Percentiles rank a stretch among this genome's conserved stretches.
phyloP scores from a whole-genome alignment of 2,329 filamentous ascomycete genomes.

The Venturia asperata region DNA sequence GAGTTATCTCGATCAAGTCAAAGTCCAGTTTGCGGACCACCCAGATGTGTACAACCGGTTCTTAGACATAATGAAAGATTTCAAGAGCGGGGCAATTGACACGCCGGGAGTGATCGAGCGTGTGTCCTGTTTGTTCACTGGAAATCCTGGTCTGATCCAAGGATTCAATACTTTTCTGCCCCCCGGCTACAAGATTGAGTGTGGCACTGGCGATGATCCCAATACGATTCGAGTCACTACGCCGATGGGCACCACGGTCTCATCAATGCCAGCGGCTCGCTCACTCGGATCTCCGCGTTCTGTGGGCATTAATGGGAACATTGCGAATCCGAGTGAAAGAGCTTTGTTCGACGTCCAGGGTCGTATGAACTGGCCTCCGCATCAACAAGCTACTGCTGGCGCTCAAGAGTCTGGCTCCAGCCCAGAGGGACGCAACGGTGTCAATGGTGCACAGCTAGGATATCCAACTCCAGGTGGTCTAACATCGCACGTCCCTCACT shows the following conservation, averaged over 20 bases:
- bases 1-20: slow-evolving; percentile 96
- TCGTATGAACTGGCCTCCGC: slow-evolving; percentile 25
- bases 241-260: slow-evolving; percentile 92
- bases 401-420: slow-evolving; percentile 36
- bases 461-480: slow-evolving; percentile 9
- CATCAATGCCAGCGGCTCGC: slow-evolving; percentile 62
- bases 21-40: slow-evolving; percentile 94
- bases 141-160: slow-evolving; percentile 90
- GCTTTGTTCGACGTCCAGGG: slow-evolving; percentile 31
- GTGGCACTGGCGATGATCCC: slow-evolving; percentile 84
- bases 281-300: slow-evolving; percentile 32
- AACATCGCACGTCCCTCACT: slow-evolving; percentile 30
- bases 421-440: slow-evolving; percentile 31
- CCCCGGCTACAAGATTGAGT: slow-evolving; percentile 93
- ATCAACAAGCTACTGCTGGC: slow-evolving; percentile 29
- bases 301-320: slow-evolving; percentile 2
- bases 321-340: slow-evolving; percentile 25
- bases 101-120: slow-evolving; percentile 96
- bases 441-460: slow-evolving; percentile 14
- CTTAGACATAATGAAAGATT: slow-evolving; percentile 99
- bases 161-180: slow-evolving; percentile 98
- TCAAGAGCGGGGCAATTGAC: slow-evolving; percentile 87
- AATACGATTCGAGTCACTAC: slow-evolving; percentile 96
- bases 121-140: slow-evolving; percentile 90
- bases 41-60: slow-evolving; percentile 97